Base-by-base conservation (phyloP, 768 basidiomycete genomes). In the Paxillus involutus region DNA sequence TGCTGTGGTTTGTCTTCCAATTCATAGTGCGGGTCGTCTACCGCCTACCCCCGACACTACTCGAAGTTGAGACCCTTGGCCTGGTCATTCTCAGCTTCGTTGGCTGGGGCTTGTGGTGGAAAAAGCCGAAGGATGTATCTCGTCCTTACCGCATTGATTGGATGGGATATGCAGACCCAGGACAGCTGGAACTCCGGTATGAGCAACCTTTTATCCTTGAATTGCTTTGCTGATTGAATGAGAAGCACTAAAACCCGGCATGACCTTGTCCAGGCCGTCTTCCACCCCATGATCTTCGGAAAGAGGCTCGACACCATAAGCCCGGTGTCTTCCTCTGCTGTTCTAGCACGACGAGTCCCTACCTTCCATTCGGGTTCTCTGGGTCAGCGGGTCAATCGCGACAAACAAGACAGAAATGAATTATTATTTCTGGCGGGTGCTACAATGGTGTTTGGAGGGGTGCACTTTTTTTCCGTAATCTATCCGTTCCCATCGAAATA, bases 81-180 rank as follows among this genome's bases (percentile, higher is more conserved):
- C 72, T 71, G 45, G 68, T 66, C 3, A 41, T 64, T 4, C 56
- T 75, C 26, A 74, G 68, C 30, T 55, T 65, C 12, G 52, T 64
- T 10, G 67, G 63, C 14, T 75, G 73, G 53, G 33, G 48, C 1
- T 44, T 72, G 1, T 76, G 76, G 75, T 76, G 71, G 74, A 33
- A 66, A 30, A 78, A 78, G 58, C 76, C 75, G 2, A 62, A 70
- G 11, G 68, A 71, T 49, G 68, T 76, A 0, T 57, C 57, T 9
- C 56, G 53, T 8, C 67, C 61, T 24, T 19, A 49, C 33, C n/a
- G 29, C 44, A 30, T 47, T 8, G 14, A 55, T 21, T 47, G 26
- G 36, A 33, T 29, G 14, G 30, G 10, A 33, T 21, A 8, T 12
- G 17, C 6, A 32, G 0, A 37, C 33, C 19, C 43, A 24, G 24